Evolutionary conservation across 2,329 filamentous ascomycete genomes (phyloP).

Genomic region (Tolypocladium sp.): DNA sequence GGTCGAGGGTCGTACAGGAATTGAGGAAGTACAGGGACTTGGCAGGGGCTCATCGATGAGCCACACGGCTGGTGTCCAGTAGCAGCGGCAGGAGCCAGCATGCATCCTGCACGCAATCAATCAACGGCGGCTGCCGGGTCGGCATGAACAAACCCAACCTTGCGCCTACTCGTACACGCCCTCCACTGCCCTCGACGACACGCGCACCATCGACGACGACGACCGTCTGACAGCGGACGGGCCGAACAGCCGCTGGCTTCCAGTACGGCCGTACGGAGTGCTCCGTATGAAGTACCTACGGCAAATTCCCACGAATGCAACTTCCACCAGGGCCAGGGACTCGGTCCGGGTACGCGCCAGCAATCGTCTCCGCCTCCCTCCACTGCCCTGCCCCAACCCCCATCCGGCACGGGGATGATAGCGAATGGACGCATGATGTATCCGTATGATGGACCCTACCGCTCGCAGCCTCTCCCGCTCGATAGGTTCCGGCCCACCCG

Average conservation of each 20-base stretch:
- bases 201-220: neutral
- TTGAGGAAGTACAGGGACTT: neutral
- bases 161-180: neutral
- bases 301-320: too few species aligned
- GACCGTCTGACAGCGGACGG: neutral
- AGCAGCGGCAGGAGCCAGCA: neutral
- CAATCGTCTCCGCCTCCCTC: neutral
- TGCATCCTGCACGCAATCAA: neutral
- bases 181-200: neutral
- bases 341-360: neutral
- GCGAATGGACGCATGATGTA: neutral
- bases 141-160: neutral
- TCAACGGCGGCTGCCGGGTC: neutral
- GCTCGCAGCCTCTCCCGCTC: neutral
- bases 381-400: neutral
- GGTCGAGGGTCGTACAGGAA: neutral
- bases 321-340: too few species aligned
- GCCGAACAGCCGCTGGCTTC: neutral
- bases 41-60: neutral
- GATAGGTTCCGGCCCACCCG: neutral
- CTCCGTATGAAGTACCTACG: too few species aligned
- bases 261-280: neutral
- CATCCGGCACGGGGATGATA: neutral
- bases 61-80: neutral
- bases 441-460: neutral